Conservation (phyloP, 2,329 filamentous ascomycete species). For the Reticulascus tulasneorum region DNA sequence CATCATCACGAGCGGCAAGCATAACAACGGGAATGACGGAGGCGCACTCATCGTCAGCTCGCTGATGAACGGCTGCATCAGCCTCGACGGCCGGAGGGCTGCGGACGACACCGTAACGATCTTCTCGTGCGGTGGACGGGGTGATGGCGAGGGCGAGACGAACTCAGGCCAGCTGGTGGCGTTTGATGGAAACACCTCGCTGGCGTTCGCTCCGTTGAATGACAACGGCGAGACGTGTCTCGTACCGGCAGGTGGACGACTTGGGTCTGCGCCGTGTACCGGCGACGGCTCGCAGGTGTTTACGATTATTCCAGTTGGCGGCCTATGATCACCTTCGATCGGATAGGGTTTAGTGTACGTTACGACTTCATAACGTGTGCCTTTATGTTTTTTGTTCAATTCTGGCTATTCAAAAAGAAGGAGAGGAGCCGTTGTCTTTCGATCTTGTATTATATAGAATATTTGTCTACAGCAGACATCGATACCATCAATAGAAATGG, state of each 20-base stretch:
- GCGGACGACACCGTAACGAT: slow-evolving; percentile 43
- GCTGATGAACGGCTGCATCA: slow-evolving; percentile 48
- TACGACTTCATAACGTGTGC: too few species aligned
- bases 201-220: slow-evolving; percentile 42
- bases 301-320: slow-evolving; percentile 18
- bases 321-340: too few species aligned
- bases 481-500: too few species aligned
- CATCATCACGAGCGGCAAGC: slow-evolving; percentile 43
- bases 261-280: slow-evolving; percentile 26
- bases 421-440: too few species aligned
- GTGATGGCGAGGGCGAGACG: slow-evolving; percentile 43
- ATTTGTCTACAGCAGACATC: too few species aligned
- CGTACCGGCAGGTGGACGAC: slow-evolving; percentile 29
- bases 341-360: too few species aligned
- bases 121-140: slow-evolving; percentile 50
- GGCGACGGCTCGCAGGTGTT: slow-evolving; percentile 21
- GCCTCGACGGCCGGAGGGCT: slow-evolving; percentile 40
- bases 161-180: slow-evolving; percentile 46
- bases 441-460: too few species aligned
- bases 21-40: slow-evolving; percentile 39
- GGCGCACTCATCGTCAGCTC: slow-evolving; percentile 44
- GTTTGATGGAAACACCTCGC: slow-evolving; percentile 33
- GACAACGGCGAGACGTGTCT: slow-evolving; percentile 40
- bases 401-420: too few species aligned
- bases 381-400: too few species aligned